Evolutionary conservation across 2,329 filamentous ascomycete genomes (phyloP), one percentile per base, ranked within the genome.

Genomic region (Capronia americana): DNA sequence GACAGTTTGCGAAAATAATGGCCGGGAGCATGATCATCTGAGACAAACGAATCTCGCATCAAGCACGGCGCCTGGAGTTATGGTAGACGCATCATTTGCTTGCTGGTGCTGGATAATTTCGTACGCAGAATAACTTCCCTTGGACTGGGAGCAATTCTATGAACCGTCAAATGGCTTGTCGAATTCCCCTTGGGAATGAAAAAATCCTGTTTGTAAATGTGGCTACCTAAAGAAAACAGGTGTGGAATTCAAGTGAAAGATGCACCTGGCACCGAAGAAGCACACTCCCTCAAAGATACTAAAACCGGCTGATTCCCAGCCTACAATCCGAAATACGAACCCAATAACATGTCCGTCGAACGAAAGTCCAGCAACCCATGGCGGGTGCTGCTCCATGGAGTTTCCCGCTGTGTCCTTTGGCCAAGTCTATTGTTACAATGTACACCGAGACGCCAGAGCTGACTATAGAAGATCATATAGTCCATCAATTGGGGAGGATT

Each of bases 1-100:
- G 92, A 98, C 77, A 96, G 93, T 78, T 82, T 98, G 71, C 86
- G 91, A 75, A 80, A 84, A 75, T 87, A 66, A 60, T 34, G 30
- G 44, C 34, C 24, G 12, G 50, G 44, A 51, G 32, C 48, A 38
- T 48, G 24, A 54, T 61, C 11, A 12, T 53, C 12, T 5, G 44
- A 7, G 20, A 46, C 7, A 26, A 30, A 14, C 20, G n/a, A 44
- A 14, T 4, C 11, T 55, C 41, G 38, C 50, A 63, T 53, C n/a
- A 28, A 68, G 66, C 66, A 64, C 50, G 66, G 66, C 57, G 66
- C 32, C 28, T 24, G 66, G 66, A 34, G 66, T 66, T 28, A 51
- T 38, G 24, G 46, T 48, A 46, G 55, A 59, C 30, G 11, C 30
- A 24, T 23, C 17, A 11, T 44, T 8, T 44, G 32, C 4, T 44